phyloP scores from a whole-genome alignment of 208 protist genomes.

The Strigomonas oncopelti region DNA sequence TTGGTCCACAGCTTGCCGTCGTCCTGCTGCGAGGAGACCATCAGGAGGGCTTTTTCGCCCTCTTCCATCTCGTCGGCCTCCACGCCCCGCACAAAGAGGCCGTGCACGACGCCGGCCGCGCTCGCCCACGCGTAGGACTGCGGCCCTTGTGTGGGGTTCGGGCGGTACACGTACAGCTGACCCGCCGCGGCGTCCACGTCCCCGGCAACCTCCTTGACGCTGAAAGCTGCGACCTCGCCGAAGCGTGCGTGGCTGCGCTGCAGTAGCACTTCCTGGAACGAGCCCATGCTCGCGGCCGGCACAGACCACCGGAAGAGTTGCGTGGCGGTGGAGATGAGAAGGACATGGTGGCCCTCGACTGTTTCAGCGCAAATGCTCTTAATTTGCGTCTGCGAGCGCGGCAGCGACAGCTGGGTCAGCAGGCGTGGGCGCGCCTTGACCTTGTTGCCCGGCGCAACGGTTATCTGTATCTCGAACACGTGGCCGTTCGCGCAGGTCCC shows the following conservation, averaged over 20 bases:
- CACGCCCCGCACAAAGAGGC: slow-evolving; percentile 28
- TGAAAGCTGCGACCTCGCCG: slow-evolving; percentile 10
- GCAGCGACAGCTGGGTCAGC: background rate
- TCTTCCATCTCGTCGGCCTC: background rate
- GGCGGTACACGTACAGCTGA: slow-evolving; percentile 38
- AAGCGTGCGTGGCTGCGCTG: background rate
- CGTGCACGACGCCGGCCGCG: slow-evolving; percentile 48
- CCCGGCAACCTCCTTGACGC: slow-evolving; percentile 11
- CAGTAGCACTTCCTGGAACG: background rate
- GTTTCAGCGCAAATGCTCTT: background rate
- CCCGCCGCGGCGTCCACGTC: slow-evolving; percentile 18
- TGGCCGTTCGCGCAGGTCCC: background rate
- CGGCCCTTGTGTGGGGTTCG: slow-evolving; percentile 19
- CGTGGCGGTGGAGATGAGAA: background rate
- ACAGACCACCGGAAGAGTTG: slow-evolving; percentile 4
- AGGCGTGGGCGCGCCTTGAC: background rate
- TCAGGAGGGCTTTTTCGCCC: slow-evolving; percentile 16
- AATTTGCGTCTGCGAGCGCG: background rate
- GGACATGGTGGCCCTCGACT: background rate
- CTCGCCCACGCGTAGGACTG: slow-evolving; percentile 65
- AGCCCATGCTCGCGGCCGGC: background rate
- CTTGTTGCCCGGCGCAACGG: background rate
- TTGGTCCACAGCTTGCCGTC: background rate
- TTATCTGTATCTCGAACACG: background rate
- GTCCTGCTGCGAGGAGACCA: slow-evolving; percentile 9